Percentiles rank a stretch among this genome's conserved stretches.
phyloP scores from a whole-genome alignment of 371 early-diverging fungal genomes.

The Mortierella sp. region DNA sequence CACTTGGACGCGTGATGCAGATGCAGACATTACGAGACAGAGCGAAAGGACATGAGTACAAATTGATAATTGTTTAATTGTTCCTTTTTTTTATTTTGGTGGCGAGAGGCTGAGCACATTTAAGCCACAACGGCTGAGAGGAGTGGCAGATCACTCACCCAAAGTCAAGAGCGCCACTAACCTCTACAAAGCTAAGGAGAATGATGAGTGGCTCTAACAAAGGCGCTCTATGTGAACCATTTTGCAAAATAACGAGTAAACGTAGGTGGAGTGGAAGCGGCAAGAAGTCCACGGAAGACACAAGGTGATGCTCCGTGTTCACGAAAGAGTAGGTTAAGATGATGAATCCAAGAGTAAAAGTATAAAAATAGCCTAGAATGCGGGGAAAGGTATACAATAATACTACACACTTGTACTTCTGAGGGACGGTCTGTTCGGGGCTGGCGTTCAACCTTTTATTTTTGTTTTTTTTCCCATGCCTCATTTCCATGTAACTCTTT shows the following conservation, averaged over 20 bases:
- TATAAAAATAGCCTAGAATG: conserved; percentile 4
- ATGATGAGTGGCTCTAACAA: too few species aligned
- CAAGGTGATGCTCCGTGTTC: too few species aligned
- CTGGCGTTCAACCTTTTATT: background rate
- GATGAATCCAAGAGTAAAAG: background rate
- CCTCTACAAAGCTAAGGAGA: too few species aligned
- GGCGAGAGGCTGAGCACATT: background rate
- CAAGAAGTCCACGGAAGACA: too few species aligned
- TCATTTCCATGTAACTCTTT: background rate
- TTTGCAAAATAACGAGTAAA: too few species aligned
- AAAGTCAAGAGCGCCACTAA: too few species aligned
- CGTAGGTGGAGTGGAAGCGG: too few species aligned
- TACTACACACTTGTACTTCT: too few species aligned
- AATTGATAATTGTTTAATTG: background rate
- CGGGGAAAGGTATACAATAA: conserved; percentile 7
- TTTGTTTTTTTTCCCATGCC: background rate
- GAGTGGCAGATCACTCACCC: too few species aligned
- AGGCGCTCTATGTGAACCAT: too few species aligned
- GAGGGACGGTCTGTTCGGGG: background rate
- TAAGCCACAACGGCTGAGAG: background rate
- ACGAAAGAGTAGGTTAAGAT: too few species aligned
- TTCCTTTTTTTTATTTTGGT: background rate
- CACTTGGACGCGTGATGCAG: conserved; percentile 43
- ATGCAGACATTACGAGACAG: conserved; percentile 15
- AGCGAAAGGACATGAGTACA: background rate